Evolutionary conservation across 768 basidiomycete genomes (phyloP), one percentile per base, ranked within the genome.

Genomic region (Termitomyces heimii): DNA sequence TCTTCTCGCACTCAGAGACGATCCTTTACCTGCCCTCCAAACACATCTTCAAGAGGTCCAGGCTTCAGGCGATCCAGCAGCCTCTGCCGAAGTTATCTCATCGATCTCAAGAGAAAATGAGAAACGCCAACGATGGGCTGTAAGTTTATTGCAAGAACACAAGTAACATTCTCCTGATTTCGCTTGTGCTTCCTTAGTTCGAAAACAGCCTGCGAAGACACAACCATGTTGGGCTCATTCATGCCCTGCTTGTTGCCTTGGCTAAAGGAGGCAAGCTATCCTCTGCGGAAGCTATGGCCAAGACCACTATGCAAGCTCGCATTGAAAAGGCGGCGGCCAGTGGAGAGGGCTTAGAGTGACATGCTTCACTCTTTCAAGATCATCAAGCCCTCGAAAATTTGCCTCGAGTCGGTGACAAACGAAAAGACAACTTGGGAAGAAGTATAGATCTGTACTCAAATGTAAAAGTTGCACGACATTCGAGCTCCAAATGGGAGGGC

Each of bases 191-290:
- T 29, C 24, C 5, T 8, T 51, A 93, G 89, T 92, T 94, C 60
- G 91, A 94, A 72, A 94, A 95, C 72, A 86, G 88, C 60, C 76
- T 94, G 39, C 83, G 93, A 40, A 78, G 85, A 63, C 93, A 95
- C 66, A 96, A 95, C 63, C 89, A 94, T 68, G 79, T 94, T 47
- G 90, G 94, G 34, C 75, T 94, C 22, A 83, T 85, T 5, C 87
- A 93, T 66, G 85, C 83, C 0, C 73, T 94, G 32, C 71, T 91
- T n/a, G 69, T 82, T 20, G 85, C 82, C 12, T 76, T 95, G 22
- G 92, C 90, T 10, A 88, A 87, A 67, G 79, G 80, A 7, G 88
- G 85, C 3, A 79, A 76, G 58, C 73, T 94, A 31, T 75, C 80
- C 22, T 67, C 75, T 3, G 85, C 80, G 0, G 76, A 80, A 57